A percentile compares a stretch with the other conserved stretches of the same genome.
Evolutionary conservation across 768 basidiomycete genomes (phyloP).

Genomic region (Mrakia hoshinonis): DNA sequence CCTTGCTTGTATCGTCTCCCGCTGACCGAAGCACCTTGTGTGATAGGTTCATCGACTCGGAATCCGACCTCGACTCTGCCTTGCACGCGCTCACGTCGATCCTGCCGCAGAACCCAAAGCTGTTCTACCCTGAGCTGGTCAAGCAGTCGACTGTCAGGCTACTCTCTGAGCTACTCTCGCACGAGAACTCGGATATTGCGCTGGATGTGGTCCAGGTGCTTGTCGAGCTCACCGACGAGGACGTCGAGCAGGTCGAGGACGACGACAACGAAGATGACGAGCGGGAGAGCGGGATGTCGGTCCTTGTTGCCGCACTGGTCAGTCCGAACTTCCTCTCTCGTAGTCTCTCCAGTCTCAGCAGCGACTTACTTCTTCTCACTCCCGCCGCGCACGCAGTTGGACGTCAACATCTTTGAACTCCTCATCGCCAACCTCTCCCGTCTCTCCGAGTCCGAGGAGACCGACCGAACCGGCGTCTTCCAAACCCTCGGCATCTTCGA

Average conservation of each 20-base stretch:
- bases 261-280: slow-evolving; percentile 56
- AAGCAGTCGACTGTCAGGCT: slow-evolving; percentile 55
- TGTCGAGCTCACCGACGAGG: slow-evolving; percentile 92
- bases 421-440: slow-evolving; percentile 80
- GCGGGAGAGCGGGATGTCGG: slow-evolving; percentile 51
- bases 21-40: not conserved
- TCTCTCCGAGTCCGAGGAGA: slow-evolving; percentile 82
- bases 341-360: too few species aligned
- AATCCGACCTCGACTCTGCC: slow-evolving; percentile 82
- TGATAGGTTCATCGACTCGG: slow-evolving; percentile 94
- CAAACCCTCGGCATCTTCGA: slow-evolving; percentile 92
- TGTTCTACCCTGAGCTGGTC: slow-evolving; percentile 84
- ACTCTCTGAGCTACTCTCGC: slow-evolving; percentile 76
- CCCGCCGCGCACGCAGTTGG: slow-evolving; percentile 49
- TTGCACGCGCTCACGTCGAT: slow-evolving; percentile 69
- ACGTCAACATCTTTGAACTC: slow-evolving; percentile 74
- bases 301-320: slow-evolving; percentile 66
- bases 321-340: slow-evolving; percentile 36
- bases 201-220: slow-evolving; percentile 87
- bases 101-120: slow-evolving; percentile 54
- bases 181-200: slow-evolving; percentile 96
- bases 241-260: slow-evolving; percentile 69
- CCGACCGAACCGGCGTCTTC: slow-evolving; percentile 84
- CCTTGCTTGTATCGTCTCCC: not conserved
- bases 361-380: slow-evolving; percentile 11